Evolutionary conservation across 2,329 filamentous ascomycete species (phyloP).

Genomic region (Verticillium alfalfae): DNA sequence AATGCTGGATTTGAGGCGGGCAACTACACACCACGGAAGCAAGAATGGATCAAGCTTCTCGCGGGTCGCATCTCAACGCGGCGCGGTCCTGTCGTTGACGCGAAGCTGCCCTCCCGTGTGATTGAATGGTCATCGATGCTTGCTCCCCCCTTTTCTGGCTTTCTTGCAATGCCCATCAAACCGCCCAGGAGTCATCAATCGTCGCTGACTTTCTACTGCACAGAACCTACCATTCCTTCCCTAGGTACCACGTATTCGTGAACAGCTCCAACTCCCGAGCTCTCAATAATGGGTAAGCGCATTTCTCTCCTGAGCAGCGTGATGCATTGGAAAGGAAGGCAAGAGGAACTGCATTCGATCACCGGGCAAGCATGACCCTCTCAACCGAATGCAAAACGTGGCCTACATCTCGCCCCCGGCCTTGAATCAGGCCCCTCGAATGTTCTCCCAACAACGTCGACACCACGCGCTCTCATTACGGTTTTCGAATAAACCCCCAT

Average conservation of each 20-base stretch:
- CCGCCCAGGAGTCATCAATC: not conserved
- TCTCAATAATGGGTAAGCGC: slow-evolving; percentile 42
- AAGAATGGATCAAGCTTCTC: not conserved
- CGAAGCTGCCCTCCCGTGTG: not conserved
- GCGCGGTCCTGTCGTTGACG: not conserved
- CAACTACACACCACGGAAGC: no score
- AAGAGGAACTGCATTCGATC: slow-evolving; percentile 2
- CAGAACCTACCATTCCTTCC: slow-evolving; percentile 20
- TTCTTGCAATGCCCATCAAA: not conserved
- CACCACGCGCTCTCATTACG: slow-evolving; percentile 10
- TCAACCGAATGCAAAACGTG: not conserved
- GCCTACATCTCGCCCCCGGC: not conserved
- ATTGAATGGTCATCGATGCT: not conserved
- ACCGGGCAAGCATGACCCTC: not conserved
- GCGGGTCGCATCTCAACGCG: not conserved
- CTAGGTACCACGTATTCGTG: slow-evolving; percentile 11
- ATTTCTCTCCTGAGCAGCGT: slow-evolving; percentile 14
- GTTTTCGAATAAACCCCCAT: slow-evolving; percentile 15
- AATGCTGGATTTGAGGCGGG: no score
- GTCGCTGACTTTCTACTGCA: slow-evolving; percentile 17
- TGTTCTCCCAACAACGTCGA: slow-evolving; percentile 16
- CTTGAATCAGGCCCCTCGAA: not conserved
- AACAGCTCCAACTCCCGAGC: slow-evolving; percentile 19
- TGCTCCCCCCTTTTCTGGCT: not conserved
- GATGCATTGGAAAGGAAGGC: slow-evolving; percentile 13